Base-by-base conservation (phyloP, 2,329 filamentous ascomycete species). In the Fusarium pseudocircinatum region DNA sequence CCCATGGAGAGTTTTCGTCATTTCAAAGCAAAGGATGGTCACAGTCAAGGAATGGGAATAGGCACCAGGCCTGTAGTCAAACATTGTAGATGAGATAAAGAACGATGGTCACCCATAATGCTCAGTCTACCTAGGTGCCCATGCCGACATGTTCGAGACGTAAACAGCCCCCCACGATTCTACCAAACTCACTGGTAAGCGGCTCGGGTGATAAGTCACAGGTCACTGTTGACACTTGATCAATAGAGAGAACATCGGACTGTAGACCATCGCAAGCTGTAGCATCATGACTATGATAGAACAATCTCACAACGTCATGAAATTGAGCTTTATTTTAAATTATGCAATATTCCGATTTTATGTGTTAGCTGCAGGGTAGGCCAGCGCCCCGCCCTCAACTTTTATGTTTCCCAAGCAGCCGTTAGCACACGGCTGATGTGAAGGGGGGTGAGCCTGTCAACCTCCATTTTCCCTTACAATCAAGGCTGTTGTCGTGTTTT, bases 11-110 rank as follows among this genome's bases (percentile, higher is more conserved):
- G 42, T 28, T 52, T 39, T 61, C 46, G 20, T 36, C 11, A 49
- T 44, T 37, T 28, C 26, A 34, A 24, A n/a, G 28, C 36, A 28
- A 28, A n/a, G 28, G n/a, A 47, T 67, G 37, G 34, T 26, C 30
- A 47, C 28, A 43, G 79, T 86, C 58, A 75, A 52, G 56, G 49
- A 34, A 28, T n/a, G 47, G 28, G n/a, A 42, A 34, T 9, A n/a
- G 44, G 24, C 49, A 43, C 13, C 26, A 20, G 26, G 15, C 30
- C 20, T 28, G 43, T 12, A 18, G 28, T 54, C 13, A 26, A 60
- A 14, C 20, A 32, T 32, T 26, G 28, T 60, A 28, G 34, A 46
- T 39, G 14, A 32, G 44, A 63, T 16, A 44, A 28, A 64, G 10
- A 8, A 28, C 13, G n/a, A 36, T 58, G 24, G 24, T 37, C 32